Evolutionary conservation across 2,329 filamentous ascomycete species (phyloP).

Genomic region (Epichloe gansuensis): DNA sequence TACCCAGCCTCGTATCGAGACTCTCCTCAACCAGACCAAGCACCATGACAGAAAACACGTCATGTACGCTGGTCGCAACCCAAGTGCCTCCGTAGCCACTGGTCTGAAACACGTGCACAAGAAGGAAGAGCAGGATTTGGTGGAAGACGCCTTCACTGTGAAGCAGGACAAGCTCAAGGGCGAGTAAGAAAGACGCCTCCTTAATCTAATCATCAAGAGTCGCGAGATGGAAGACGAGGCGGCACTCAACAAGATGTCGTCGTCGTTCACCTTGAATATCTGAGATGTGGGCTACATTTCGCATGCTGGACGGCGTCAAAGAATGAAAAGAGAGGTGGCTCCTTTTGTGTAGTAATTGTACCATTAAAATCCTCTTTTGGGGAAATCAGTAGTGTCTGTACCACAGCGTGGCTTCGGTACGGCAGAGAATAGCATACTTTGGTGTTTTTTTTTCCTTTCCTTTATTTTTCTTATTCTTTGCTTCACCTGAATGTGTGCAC

Average conservation of each 20-base stretch:
- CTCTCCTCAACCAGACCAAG: conserved; percentile 82
- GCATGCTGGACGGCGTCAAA: neutral
- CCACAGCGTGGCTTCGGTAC: conserved; percentile 5
- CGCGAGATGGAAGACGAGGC: neutral
- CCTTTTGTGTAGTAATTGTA: conserved; percentile 8
- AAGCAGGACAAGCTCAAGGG: conserved; percentile 60
- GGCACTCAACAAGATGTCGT: too few relatives aligned
- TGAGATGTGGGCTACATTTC: neutral
- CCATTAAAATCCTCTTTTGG: conserved; percentile 4
- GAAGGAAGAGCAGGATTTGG: conserved; percentile 84
- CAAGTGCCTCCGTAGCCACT: conserved; percentile 86
- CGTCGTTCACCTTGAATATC: too few relatives aligned
- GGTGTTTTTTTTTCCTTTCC: neutral
- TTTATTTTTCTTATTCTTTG: neutral
- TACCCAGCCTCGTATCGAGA: conserved; percentile 95
- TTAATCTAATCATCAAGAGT: neutral
- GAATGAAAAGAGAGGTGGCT: neutral
- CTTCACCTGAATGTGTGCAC: neutral
- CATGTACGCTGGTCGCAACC: conserved; percentile 91
- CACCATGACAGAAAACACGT: conserved; percentile 91
- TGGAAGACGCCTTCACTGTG: conserved; percentile 52
- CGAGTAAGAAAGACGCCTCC: conserved; percentile 29
- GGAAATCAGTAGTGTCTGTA: conserved; percentile 4
- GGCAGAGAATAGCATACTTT: conserved; percentile 5
- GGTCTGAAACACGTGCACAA: conserved; percentile 78